Evolutionary conservation across 2,329 filamentous ascomycete genomes (phyloP), one percentile per base, ranked within the genome.

Genomic region (Huntiella moniliformis): DNA sequence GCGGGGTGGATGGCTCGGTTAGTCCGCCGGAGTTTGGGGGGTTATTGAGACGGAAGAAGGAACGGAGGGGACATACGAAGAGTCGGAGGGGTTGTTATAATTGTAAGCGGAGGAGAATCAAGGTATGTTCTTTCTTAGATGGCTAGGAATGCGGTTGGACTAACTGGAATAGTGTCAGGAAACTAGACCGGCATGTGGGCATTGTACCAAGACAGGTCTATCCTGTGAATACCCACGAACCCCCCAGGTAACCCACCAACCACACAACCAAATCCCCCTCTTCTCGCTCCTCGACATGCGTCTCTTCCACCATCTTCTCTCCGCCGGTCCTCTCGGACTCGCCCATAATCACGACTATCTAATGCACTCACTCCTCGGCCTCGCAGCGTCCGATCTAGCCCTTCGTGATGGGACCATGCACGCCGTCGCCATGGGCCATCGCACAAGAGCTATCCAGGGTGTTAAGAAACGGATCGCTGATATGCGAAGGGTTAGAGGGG

Each of bases 341-440:
- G 28, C 31, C 5, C 16, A 16, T 45, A 16, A 77, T 68, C 68
- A 79, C 52, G 73, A 78, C 47, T 79, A 74, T 49, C 65, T 81
- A 7, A 80, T 83, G 71, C 78, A 83, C 56, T 74, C 77, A 4
- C 76, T 83, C 43, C 67, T 81, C 0, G 77, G 76, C 10, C 67
- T 80, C 50, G 67, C 78, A 1, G 79, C 79, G 31, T 81, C 77
- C 0, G 74, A 82, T 51, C 66, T 82, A 4, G 67, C 70, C 53
- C 60, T 61, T 3, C 58, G 63, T 1, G 72, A 71, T 48, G 56
- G 65, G 1, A 66, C 65, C 49, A 66, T 81, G 13, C 58, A 68
- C 11, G 62, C 68, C 11, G 66, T 70, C 28, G 77, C 77, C 37
- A 72, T 82, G 61, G 63, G 63, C 33, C 78, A 82, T 56, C 73